Base-by-base conservation (phyloP, 768 basidiomycete genomes). In the Hypholoma sublateritium region DNA sequence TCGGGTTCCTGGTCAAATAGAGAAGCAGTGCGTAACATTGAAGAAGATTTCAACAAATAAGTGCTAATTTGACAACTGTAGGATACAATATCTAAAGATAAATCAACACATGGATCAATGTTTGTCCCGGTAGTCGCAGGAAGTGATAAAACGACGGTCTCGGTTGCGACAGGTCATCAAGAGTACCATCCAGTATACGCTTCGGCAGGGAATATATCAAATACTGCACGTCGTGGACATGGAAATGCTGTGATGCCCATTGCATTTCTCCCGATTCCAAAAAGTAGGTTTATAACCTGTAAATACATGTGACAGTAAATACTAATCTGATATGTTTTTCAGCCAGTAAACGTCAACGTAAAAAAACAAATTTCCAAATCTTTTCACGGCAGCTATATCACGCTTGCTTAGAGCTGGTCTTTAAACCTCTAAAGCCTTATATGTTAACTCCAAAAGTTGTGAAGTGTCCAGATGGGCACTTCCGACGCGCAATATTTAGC, bases 141-240 rank as follows among this genome's bases (percentile, higher is more conserved):
- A 1, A 75, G 72, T 51, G 72, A 80, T 54, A 78, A 78, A 55
- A 79, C 76, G 0, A 77, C 74, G 0, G 74, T 77, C 0, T 78
- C 73, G 0, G 72, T 74, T 14, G 70, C 69, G 0, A 78, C 76
- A 0, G 73, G 75, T 1, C 70, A 77, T 41, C 65, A 74, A 32
- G 72, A 76, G 34, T 76, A 71, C 43, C 69, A 77, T 52, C 75
- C 72, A 1, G 55, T 74, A 0, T 77, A 76, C 53, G 32, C 61
- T 0, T 73, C 71, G 4, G 42, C 60, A 0, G 71, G 75, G 0
- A 67, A 60, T 24, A 37, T 76, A 3, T 46, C 59, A 1, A 74
- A 75, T 53, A 59, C 50, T 14, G 68, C 65, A 1, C 63, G 69
- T 0, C 67, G 70, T 5, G 66, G 57, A 0, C 74, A 77, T 58